Evolutionary conservation across 1,284 basidiomycete genomes (phyloP).

Genomic region (Leccinum variabile): DNA sequence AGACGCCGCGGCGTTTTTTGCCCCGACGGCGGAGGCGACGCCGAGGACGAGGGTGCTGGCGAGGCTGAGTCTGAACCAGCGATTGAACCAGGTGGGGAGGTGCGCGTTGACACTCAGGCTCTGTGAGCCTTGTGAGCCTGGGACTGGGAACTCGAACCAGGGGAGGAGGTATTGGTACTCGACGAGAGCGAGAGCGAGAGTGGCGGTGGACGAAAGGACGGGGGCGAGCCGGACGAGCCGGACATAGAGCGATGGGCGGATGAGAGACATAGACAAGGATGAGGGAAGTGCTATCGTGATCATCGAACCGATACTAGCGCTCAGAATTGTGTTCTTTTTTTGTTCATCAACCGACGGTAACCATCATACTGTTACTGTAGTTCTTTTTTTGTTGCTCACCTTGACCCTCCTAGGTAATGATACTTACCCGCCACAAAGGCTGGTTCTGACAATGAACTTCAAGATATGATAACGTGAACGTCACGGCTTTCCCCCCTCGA

Average conservation of each 20-base stretch:
- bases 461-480: too few species aligned
- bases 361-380: too few species aligned
- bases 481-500: too few species aligned
- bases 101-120: background rate
- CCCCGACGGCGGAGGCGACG: background rate
- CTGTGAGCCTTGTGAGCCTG: background rate
- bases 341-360: too few species aligned
- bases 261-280: background rate
- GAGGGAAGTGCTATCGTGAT: background rate
- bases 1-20: background rate
- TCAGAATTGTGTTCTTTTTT: background rate
- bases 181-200: background rate
- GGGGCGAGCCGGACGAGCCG: background rate
- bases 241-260: background rate
- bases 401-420: too few species aligned
- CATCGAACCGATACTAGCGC: background rate
- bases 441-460: too few species aligned
- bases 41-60: background rate
- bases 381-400: too few species aligned
- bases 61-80: slow-evolving; percentile 9
- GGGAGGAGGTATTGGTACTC: background rate
- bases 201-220: background rate
- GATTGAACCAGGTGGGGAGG: slow-evolving; percentile 8
- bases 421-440: too few species aligned
- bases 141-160: background rate